Evolutionary conservation across 352 stramenopile species (phyloP).

Genomic region (Phytophthora pseudosyringae): DNA sequence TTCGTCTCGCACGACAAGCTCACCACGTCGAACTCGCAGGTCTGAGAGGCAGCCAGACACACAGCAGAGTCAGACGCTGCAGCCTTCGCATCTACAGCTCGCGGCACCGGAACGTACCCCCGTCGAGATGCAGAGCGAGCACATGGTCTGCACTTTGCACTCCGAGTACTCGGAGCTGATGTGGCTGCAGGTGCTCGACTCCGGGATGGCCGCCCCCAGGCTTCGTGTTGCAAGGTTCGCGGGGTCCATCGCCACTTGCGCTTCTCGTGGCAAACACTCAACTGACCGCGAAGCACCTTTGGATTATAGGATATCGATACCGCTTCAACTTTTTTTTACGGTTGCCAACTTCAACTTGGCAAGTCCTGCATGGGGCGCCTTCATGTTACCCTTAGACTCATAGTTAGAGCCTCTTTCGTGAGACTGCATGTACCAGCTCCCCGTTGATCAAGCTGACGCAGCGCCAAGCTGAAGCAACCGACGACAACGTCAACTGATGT

Average conservation of each 20-base stretch:
- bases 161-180: constrained; percentile 36
- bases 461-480: too few species aligned
- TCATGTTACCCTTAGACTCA: too few species aligned
- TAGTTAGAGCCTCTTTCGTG: too few species aligned
- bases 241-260: not conserved
- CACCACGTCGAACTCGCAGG: constrained; percentile 43
- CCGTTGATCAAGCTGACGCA: too few species aligned
- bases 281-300: constrained; percentile 10
- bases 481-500: too few species aligned
- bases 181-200: constrained; percentile 32
- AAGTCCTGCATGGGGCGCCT: too few species aligned
- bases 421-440: too few species aligned
- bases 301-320: too few species aligned
- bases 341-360: not conserved
- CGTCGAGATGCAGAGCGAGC: constrained; percentile 41
- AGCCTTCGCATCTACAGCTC: too few species aligned
- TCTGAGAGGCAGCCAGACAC: constrained; percentile 8
- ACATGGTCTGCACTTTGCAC: constrained; percentile 50
- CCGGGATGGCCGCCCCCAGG: constrained; percentile 7
- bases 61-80: not conserved
- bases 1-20: constrained; percentile 33
- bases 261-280: not conserved
- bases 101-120: constrained; percentile 24
- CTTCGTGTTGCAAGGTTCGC: not conserved
- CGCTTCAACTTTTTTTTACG: too few species aligned